Evolutionary conservation across 1,284 basidiomycete species (phyloP).

Genomic region (Schizophyllum amplum): DNA sequence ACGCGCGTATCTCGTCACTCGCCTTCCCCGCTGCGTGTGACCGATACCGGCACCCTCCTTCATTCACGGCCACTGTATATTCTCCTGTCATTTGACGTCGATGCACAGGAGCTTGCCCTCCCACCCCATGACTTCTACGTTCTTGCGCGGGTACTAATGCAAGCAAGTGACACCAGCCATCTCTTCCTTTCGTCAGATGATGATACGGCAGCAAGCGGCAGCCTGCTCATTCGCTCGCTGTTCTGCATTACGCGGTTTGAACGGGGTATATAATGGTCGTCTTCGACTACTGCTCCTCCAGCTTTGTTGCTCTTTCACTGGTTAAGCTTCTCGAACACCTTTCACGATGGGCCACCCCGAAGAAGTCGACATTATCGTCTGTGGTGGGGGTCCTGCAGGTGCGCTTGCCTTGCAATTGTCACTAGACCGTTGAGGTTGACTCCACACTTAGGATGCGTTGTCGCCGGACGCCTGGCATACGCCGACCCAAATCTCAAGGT

Average conservation of each 20-base stretch:
- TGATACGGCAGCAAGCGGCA: not conserved
- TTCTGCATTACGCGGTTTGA: too few relatives aligned
- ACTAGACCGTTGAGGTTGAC: constrained; percentile 1
- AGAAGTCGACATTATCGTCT: constrained; percentile 68
- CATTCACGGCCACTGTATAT: not conserved
- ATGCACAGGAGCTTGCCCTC: not conserved
- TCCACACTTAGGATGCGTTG: constrained; percentile 42
- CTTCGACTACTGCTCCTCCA: too few relatives aligned
- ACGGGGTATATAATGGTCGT: too few relatives aligned
- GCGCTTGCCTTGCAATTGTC: constrained; percentile 3
- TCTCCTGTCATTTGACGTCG: not conserved
- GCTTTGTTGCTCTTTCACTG: too few relatives aligned
- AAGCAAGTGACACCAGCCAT: not conserved
- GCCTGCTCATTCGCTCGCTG: not conserved
- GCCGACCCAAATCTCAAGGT: constrained; percentile 67
- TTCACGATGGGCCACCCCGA: constrained; percentile 46
- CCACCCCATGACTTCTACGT: not conserved
- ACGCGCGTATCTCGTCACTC: not conserved
- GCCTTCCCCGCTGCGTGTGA: not conserved
- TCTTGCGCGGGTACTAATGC: not conserved
- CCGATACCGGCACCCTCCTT: not conserved
- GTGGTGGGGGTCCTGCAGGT: constrained; percentile 59
- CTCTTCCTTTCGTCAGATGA: not conserved
- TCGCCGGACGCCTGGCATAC: constrained; percentile 61
- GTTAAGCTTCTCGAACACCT: not conserved